Conservation (phyloP, 2,329 filamentous ascomycete genomes). For the Elsinoe fawcettii region DNA sequence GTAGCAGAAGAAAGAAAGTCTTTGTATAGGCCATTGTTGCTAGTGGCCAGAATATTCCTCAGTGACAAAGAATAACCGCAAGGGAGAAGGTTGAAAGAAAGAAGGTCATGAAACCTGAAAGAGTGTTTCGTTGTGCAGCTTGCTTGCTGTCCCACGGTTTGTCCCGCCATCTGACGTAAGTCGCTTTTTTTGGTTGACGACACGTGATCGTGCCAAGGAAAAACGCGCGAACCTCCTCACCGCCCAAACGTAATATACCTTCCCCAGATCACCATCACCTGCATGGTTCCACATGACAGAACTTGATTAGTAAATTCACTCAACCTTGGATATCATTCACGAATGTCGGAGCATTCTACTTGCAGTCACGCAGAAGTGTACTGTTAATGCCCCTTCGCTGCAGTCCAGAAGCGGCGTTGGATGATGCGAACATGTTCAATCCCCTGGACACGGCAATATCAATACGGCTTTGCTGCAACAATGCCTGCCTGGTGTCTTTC, state of each 20-base stretch:
- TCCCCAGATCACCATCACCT: background rate
- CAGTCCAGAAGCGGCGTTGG: too few species aligned
- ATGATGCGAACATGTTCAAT: too few species aligned
- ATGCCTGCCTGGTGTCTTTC: background rate
- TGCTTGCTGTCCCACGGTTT: constrained; percentile 1
- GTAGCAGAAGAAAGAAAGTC: constrained; percentile 15
- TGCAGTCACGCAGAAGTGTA: too few species aligned
- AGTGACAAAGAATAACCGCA: background rate
- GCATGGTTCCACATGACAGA: too few species aligned
- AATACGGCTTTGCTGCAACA: background rate
- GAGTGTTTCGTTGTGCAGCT: background rate
- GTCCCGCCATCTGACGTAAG: constrained; percentile 14
- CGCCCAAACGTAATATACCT: background rate
- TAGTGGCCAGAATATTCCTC: background rate
- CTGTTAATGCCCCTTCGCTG: too few species aligned
- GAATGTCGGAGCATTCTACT: too few species aligned
- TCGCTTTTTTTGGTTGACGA: background rate
- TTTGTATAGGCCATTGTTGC: constrained; percentile 20
- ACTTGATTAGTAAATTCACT: too few species aligned
- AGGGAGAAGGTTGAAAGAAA: background rate
- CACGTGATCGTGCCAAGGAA: constrained; percentile 9
- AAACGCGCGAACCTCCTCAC: background rate
- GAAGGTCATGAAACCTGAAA: background rate
- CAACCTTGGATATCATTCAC: too few species aligned
- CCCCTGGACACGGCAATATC: too few species aligned